Base-by-base conservation (phyloP, 2,329 filamentous ascomycete species). In the Aspergillus amoenus region DNA sequence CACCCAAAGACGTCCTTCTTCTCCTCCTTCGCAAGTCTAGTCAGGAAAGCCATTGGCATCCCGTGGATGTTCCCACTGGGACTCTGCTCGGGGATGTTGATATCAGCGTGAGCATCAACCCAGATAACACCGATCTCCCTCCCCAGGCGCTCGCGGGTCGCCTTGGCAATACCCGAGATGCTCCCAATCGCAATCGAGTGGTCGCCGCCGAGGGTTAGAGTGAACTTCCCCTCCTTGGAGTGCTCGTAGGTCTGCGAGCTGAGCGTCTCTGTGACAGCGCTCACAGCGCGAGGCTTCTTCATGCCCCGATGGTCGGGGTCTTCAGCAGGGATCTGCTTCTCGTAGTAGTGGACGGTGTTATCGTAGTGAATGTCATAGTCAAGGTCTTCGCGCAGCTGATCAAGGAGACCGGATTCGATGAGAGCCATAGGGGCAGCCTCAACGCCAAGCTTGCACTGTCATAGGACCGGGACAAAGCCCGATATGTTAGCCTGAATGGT, bases 71-170 rank as follows among this genome's bases (percentile, higher is more conserved):
- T 97, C 34, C 94, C 94, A 65, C 89, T 94, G 42, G 84, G 89
- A 64, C 89, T 93, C 47, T 86, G 88, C 83, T 97, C 93, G 52
- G 93, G 94, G 1, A 90, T 92, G 79, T 99, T 99, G 81, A 99
- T 97, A 76, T 99, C 94, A 54, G 93, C 89, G 76, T 99, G 94
- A 24, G 94, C 94, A 76, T 99, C 94, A 32, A 99, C 94, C 94
- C 94, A 99, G 74, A 99, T 95, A 57, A 99, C 91, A 12, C 92
- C 94, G 61, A 97, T 87, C 68, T 97, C 93, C 55, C 88, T 83
- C 44, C 81, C 85, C 58, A 96, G 79, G 17, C 93, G 81, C 81
- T 99, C 93, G 57, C 90, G 86, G 41, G 91, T 88, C 0, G 93
- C 94, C 78, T 88, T 90, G 37, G 93, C 90, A 1, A 89, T 91